Evolutionary conservation across 345 rosid species (phyloP), one percentile per base, ranked within the genome.

Genomic region (Sisymbrium irio): DNA sequence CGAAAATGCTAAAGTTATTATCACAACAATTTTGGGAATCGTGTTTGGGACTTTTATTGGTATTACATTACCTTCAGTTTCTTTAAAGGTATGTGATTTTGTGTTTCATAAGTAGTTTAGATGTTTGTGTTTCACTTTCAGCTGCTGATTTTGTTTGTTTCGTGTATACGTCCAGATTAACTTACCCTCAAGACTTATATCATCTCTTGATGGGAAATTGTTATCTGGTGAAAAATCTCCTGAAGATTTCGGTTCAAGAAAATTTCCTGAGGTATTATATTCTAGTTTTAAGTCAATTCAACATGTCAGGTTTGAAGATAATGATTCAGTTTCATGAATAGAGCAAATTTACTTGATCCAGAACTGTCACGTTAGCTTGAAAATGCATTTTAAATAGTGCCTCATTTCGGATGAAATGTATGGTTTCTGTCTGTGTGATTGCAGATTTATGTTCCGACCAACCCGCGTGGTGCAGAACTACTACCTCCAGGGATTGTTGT

Each of bases 401-500:
- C 1, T 17, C 22, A 15, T 15, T 7, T 17, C n/a, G n/a, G n/a
- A n/a, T n/a, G n/a, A n/a, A n/a, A n/a, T n/a, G n/a, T n/a, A n/a
- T n/a, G n/a, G n/a, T n/a, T 40, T 74, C 10, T 32, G 36, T 69
- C 20, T 4, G 11, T 78, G 45, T 63, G 50, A 14, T 60, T 40
- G 33, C 89, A 93, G 97, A 88, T 93, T 78, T 81, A 89, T 76
- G 92, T 85, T 79, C 84, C 92, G 27, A 86, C 89, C 63, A 93
- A 91, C 76, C 98, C 98, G 40, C 94, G 78, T 61, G 97, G 98
- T 68, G 92, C 94, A 14, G 97, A 91, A 83, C 77, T 75, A 71
- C 84, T 93, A 56, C 98, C 97, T 71, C 94, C 97, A 10, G 93
- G 90, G 57, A 93, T 93, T 75, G 76, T 93, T 63, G 97, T 78